Conservation (phyloP, 2,329 filamentous ascomycete species). For the Neopestalotiopsis sp. region DNA sequence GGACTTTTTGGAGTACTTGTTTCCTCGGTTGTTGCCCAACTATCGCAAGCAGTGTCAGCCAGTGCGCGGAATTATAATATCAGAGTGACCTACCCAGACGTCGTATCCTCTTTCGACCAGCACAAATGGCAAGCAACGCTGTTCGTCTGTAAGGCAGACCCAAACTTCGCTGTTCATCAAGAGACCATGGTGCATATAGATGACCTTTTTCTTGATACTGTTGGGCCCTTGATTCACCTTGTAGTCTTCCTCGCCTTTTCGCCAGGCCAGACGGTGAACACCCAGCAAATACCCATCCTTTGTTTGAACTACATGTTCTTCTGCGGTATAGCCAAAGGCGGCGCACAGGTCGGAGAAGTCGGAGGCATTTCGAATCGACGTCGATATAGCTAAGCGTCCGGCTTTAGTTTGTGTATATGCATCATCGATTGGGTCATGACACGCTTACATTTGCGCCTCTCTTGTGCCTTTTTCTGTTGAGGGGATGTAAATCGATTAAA, state of each 20-base stretch:
- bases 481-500: constrained; percentile 81
- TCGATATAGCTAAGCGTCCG: constrained; percentile 63
- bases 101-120: constrained; percentile 92
- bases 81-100: constrained; percentile 74
- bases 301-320: constrained; percentile 96
- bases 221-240: constrained; percentile 75
- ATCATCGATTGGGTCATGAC: constrained; percentile 25
- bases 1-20: constrained; percentile 98
- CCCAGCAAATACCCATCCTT: constrained; percentile 92
- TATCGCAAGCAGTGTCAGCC: constrained; percentile 34
- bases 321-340: constrained; percentile 88
- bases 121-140: constrained; percentile 86
- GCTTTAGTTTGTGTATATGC: not conserved
- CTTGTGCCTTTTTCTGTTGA: constrained; percentile 69
- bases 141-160: constrained; percentile 87
- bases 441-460: constrained; percentile 65
- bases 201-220: constrained; percentile 79
- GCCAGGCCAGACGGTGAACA: constrained; percentile 84
- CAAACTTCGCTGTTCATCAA: constrained; percentile 99
- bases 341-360: constrained; percentile 96
- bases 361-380: constrained; percentile 80
- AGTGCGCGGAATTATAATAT: not conserved
- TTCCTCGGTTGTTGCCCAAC: constrained; percentile 96
- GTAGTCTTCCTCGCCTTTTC: constrained; percentile 78
- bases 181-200: constrained; percentile 93